A percentile compares a stretch with the other conserved stretches of the same genome.
Evolutionary conservation across 257 asterid species (phyloP).

Genomic region (Misopates orontium): DNA sequence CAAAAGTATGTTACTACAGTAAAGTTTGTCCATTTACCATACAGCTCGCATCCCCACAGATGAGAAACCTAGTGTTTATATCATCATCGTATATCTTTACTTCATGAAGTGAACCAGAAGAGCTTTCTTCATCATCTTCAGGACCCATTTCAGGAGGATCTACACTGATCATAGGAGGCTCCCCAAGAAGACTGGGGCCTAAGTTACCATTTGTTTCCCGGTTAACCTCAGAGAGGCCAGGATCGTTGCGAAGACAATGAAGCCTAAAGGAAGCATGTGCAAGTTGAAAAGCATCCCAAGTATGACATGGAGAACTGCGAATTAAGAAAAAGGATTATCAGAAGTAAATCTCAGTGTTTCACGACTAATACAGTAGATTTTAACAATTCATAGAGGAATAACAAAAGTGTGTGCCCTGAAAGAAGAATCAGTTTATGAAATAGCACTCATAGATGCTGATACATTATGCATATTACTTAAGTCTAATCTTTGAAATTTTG

Average conservation of each 20-base stretch:
- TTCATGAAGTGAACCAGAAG: conserved; percentile 73
- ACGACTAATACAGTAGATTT: background rate
- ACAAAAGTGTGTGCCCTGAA: conserved; percentile 2
- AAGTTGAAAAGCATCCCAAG: conserved; percentile 95
- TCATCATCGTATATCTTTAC: conserved; percentile 91
- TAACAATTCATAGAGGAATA: background rate
- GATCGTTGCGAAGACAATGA: conserved; percentile 60
- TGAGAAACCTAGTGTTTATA: conserved; percentile 71
- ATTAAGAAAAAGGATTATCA: conserved; percentile 16
- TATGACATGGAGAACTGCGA: conserved; percentile 87
- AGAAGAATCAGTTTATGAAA: no score
- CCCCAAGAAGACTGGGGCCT: conserved; percentile 81
- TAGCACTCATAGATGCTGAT: no score
- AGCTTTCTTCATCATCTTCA: conserved; percentile 78
- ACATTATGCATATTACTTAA: no score
- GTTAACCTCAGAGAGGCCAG: conserved; percentile 42
- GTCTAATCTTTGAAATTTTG: no score
- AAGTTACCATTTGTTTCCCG: conserved; percentile 41
- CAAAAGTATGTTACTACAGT: conserved; percentile 1
- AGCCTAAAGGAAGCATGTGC: conserved; percentile 91
- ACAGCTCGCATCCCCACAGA: conserved; percentile 70
- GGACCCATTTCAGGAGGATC: conserved; percentile 67
- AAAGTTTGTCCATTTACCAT: conserved; percentile 53
- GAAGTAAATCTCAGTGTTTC: background rate
- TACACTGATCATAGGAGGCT: conserved; percentile 64